Evolutionary conservation across 345 rosid genomes (phyloP).

Genomic region (Isatis tinctoria): DNA sequence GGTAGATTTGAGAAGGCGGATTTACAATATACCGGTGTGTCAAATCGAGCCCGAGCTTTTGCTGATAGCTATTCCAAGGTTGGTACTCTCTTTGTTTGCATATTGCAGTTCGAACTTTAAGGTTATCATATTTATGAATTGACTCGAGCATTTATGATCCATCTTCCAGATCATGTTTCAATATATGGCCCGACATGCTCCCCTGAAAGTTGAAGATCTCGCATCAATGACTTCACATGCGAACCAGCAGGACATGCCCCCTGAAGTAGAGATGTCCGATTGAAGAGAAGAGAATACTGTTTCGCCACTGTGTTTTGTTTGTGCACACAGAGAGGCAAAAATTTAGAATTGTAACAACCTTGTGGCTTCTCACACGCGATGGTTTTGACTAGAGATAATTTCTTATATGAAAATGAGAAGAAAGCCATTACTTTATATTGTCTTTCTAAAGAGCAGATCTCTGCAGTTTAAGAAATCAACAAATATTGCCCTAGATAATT

Average conservation of each 20-base stretch:
- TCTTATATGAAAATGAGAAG: not conserved
- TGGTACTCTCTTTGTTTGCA: conserved; percentile 14
- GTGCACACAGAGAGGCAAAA: not conserved
- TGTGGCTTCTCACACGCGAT: not conserved
- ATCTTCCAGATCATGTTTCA: conserved; percentile 77
- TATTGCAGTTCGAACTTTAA: not conserved
- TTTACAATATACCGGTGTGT: conserved; percentile 59
- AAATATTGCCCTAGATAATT: not conserved
- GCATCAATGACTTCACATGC: conserved; percentile 43
- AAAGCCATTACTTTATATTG: not conserved
- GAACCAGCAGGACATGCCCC: conserved; percentile 43
- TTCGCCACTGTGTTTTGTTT: not conserved
- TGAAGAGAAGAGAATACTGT: conserved; percentile 23
- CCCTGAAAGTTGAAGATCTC: conserved; percentile 75
- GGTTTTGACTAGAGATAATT: not conserved
- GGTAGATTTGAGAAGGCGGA: conserved; percentile 84
- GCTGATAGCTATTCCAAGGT: conserved; percentile 99
- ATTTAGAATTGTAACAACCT: not conserved
- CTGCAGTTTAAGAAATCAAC: not conserved
- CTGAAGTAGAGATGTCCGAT: conserved; percentile 68
- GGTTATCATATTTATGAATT: not conserved
- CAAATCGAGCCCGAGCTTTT: conserved; percentile 73
- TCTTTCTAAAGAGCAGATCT: not conserved
- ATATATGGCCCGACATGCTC: conserved; percentile 65
- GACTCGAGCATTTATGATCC: conserved; percentile 3